Conservation (phyloP, 192 early-diverging fungal species). For the Coemansia sp. region DNA sequence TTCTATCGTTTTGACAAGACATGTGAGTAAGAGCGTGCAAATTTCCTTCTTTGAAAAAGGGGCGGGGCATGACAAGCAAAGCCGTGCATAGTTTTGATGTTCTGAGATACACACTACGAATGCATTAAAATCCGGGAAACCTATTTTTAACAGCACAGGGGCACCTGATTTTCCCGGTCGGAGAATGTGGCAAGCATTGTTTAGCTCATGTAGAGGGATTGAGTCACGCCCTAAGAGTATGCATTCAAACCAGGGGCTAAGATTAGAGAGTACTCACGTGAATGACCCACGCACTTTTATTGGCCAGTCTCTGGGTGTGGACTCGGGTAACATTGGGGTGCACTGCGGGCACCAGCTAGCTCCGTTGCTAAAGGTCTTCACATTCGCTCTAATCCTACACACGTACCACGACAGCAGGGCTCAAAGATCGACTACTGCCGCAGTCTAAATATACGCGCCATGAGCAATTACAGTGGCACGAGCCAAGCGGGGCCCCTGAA, state of each 20-base stretch:
- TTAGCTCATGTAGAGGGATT: neutral
- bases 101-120: neutral
- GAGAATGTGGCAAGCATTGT: neutral
- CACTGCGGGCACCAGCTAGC: neutral
- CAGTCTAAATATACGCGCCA: constrained; percentile 3
- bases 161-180: constrained; percentile 4
- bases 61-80: too few species aligned
- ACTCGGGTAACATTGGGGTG: neutral
- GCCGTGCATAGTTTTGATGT: constrained; percentile 1
- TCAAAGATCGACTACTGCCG: neutral
- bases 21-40: neutral
- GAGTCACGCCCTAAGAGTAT: neutral
- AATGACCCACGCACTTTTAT: neutral
- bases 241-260: neutral
- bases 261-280: neutral
- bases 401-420: neutral
- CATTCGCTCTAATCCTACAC: neutral
- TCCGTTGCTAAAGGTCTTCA: neutral
- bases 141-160: neutral
- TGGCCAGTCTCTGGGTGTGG: neutral
- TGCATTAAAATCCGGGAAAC: neutral
- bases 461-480: neutral
- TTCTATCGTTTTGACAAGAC: constrained; percentile 2
- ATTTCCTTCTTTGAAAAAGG: too few species aligned
- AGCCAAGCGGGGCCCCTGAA: constrained; percentile 16